Evolutionary conservation across 345 rosid species (phyloP).

Genomic region (Gossypium stocksii): DNA sequence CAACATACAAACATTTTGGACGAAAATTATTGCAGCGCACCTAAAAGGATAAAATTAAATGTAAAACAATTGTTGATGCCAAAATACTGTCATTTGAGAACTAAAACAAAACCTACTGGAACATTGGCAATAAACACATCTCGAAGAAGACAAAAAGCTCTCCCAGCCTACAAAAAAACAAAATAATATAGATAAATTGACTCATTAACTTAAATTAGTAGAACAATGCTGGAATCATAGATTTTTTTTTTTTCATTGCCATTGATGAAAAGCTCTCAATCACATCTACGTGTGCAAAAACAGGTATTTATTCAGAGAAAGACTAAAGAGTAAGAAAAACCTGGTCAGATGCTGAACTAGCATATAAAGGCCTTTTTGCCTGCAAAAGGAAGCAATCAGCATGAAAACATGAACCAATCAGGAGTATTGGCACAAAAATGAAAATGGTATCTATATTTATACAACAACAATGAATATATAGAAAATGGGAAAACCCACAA

Average conservation of each 20-base stretch:
- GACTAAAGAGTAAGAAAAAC: constrained; percentile 26
- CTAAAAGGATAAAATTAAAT: constrained; percentile 30
- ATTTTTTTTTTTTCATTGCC: constrained; percentile 15
- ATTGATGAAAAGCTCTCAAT: background rate
- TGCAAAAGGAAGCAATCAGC: constrained; percentile 27
- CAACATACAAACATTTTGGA: constrained; percentile 89
- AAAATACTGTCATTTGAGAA: background rate
- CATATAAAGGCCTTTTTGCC: constrained; percentile 50
- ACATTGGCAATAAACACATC: constrained; percentile 87
- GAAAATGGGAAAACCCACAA: background rate
- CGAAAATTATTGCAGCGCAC: constrained; percentile 62
- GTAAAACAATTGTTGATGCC: background rate
- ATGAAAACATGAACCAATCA: background rate
- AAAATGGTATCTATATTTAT: background rate
- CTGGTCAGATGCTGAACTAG: constrained; percentile 39
- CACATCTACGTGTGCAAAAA: background rate
- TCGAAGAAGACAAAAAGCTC: constrained; percentile 55
- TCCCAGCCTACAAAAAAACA: constrained; percentile 50
- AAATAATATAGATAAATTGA: background rate
- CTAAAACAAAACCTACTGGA: constrained; percentile 49
- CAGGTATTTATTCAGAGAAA: background rate
- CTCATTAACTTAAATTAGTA: background rate
- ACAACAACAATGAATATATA: background rate
- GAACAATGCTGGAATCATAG: background rate
- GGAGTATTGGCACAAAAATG: background rate